Conservation (phyloP, 495 filamentous ascomycete species). For the Hyaloscypha bicolor region DNA sequence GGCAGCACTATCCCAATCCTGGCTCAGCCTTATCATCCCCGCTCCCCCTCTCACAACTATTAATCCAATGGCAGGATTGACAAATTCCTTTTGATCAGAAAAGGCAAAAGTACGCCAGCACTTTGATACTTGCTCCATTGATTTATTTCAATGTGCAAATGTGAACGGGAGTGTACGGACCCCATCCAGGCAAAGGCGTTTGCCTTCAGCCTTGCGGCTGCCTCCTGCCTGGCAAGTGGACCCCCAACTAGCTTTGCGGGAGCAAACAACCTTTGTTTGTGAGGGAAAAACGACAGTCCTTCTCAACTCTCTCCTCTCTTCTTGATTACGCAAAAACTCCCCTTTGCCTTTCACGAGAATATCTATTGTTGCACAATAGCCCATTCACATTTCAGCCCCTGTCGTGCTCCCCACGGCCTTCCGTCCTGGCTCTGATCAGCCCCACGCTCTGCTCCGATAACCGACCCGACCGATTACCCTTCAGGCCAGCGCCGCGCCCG, state of each 20-base stretch:
- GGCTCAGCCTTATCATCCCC: too few species aligned
- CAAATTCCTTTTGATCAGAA: too few species aligned
- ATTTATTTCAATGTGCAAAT: too few species aligned
- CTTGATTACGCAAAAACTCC: not conserved
- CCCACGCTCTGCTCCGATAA: not conserved
- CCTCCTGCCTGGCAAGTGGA: not conserved
- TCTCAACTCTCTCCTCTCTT: not conserved
- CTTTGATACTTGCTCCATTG: not conserved
- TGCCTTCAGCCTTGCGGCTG: conserved; percentile 8
- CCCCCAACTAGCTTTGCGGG: not conserved
- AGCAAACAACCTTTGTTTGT: not conserved
- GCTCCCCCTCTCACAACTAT: too few species aligned
- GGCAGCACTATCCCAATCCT: too few species aligned
- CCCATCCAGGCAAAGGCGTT: not conserved
- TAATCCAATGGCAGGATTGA: too few species aligned
- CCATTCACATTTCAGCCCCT: not conserved
- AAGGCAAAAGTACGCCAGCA: too few species aligned
- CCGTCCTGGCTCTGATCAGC: not conserved
- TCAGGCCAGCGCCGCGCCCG: not conserved
- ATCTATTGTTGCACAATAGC: not conserved
- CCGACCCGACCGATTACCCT: conserved; percentile 2
- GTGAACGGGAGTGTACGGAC: too few species aligned
- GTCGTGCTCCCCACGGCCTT: not conserved
- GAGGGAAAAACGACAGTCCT: not conserved
- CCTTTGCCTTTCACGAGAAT: not conserved